Evolutionary conservation across 805 yeast genomes (phyloP).

Genomic region (Saturnispora serradocipensis): DNA sequence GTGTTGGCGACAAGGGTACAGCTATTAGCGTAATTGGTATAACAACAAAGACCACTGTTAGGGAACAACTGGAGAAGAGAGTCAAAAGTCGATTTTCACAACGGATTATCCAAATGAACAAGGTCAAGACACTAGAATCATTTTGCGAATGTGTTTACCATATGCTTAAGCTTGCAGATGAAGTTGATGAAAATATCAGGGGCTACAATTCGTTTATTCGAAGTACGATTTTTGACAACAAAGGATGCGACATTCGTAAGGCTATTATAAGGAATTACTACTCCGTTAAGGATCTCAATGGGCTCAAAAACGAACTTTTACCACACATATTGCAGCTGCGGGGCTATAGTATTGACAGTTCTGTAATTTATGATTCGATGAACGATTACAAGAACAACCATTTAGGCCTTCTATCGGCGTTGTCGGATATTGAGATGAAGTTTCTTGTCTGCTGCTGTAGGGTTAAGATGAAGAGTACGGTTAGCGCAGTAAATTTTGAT

Average conservation of each 20-base stretch:
- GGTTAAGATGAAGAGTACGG: slow-evolving; percentile 47
- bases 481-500: slow-evolving; percentile 63
- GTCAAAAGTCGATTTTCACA: slow-evolving; percentile 87
- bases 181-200: background rate
- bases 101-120: slow-evolving; percentile 52
- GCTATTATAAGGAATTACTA: slow-evolving; percentile 40
- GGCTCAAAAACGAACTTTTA: slow-evolving; percentile 36
- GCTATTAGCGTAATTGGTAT: slow-evolving; percentile 80
- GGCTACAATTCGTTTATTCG: slow-evolving; percentile 31
- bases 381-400: slow-evolving; percentile 11
- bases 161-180: slow-evolving; percentile 18
- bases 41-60: slow-evolving; percentile 62
- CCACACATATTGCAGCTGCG: slow-evolving; percentile 28
- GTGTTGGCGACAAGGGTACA: slow-evolving; percentile 30
- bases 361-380: background rate
- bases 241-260: slow-evolving; percentile 25
- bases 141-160: slow-evolving; percentile 39
- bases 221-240: slow-evolving; percentile 17
- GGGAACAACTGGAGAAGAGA: slow-evolving; percentile 82
- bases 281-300: slow-evolving; percentile 49
- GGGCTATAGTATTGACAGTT: slow-evolving; percentile 1
- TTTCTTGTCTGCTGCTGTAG: slow-evolving; percentile 70
- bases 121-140: slow-evolving; percentile 37
- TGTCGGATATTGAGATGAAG: slow-evolving; percentile 66
- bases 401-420: slow-evolving; percentile 23